A percentile compares a stretch with the other conserved stretches of the same genome.
phyloP scores from a whole-genome alignment of 306 rosid genomes.

The Fragaria ananassa region DNA sequence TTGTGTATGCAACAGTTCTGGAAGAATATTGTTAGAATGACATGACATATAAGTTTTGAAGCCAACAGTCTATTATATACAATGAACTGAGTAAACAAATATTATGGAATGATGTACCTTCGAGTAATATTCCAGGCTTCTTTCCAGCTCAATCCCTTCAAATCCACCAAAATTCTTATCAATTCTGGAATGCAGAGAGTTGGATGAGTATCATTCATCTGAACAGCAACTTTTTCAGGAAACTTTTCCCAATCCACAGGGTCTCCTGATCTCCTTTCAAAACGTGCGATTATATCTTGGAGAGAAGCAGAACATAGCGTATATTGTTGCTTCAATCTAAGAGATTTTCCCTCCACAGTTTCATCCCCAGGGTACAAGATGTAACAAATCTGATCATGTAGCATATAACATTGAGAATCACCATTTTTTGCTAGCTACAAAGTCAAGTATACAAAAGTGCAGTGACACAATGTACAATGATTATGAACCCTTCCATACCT shows the following conservation, averaged over 20 bases:
- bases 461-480: not conserved
- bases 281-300: conserved; percentile 80
- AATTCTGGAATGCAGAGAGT: conserved; percentile 95
- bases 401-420: conserved; percentile 6
- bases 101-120: conserved; percentile 37
- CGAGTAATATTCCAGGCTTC: conserved; percentile 90
- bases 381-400: conserved; percentile 62
- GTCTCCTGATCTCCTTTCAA: conserved; percentile 79
- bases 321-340: conserved; percentile 93
- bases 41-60: not conserved
- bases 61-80: conserved; percentile 16
- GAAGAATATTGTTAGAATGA: not conserved
- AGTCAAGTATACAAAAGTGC: too few species aligned
- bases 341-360: conserved; percentile 74
- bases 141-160: conserved; percentile 80
- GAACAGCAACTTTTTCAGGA: conserved; percentile 89
- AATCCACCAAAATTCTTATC: conserved; percentile 81
- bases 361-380: conserved; percentile 95
- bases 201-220: conserved; percentile 99
- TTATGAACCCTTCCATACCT: conserved; percentile 37
- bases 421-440: not conserved
- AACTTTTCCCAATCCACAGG: conserved; percentile 69
- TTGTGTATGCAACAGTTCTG: conserved; percentile 95
- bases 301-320: conserved; percentile 95
- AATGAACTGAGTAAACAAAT: not conserved